Evolutionary conservation across 148 eudicot species (phyloP), one percentile per base, ranked within the genome.

Genomic region (Diospyros lotus): DNA sequence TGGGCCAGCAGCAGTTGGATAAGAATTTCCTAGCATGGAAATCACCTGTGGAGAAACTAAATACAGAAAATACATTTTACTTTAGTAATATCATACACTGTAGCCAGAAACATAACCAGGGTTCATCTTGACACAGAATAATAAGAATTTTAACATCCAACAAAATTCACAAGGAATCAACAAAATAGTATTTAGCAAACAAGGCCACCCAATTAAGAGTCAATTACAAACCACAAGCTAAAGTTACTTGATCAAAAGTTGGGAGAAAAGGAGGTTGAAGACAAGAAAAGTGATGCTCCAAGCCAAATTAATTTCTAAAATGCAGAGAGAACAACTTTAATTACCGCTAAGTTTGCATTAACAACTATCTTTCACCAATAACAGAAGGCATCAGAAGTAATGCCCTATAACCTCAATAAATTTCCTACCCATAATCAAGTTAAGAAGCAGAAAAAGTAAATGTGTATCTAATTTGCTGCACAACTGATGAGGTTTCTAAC

Each of bases 21-120:
- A 95, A 11, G 97, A 90, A 78, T 88, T 95, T 73, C 98, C 95
- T 62, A 95, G 82, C 96, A 92, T 92, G 53, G 91, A 86, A 46
- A 95, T 81, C 70, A 89, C 89, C 91, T 94, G 98, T 0, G 97
- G 98, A 78, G 96, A 92, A 86, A 89, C 97, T 95, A 92, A 75
- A 87, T 69, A 73, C 76, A 80, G 66, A 75, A 51, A 61, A 28
- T 9, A 59, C 72, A 42, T 72, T 17, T 66, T n/a, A 70, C 17
- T 38, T 58, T 68, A 65, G 54, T 58, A 64, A 28, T 77, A 17
- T 43, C 46, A 44, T 46, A 17, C 73, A 7, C 51, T 4, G 52
- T 52, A 56, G 52, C 60, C 69, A 1, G 45, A 65, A 56, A 15
- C 11, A 66, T 39, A n/a, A 73, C 0, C 7, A 39, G 9, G 43